These are phyloP conservation scores for Wickerhamomyces hampshirensis DNA, from an alignment of 805 yeast species.

Conservation along the genomic window DNA sequence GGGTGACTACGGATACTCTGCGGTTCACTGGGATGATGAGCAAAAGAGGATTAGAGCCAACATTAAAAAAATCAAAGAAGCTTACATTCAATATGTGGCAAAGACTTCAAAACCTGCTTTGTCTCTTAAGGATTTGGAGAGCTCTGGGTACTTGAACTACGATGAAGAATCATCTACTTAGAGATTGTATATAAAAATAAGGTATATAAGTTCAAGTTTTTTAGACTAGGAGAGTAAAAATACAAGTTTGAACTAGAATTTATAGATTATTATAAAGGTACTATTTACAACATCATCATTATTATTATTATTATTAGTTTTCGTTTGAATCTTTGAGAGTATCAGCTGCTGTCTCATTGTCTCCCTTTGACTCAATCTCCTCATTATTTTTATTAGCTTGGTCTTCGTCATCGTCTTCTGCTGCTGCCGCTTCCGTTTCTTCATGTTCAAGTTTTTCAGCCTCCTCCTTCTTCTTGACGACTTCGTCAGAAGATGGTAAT, in stretches of 20 bases:
- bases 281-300: too few species aligned
- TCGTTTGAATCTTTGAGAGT: neutral
- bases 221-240: too few species aligned
- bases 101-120: slow-evolving; percentile 34
- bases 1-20: slow-evolving; percentile 40
- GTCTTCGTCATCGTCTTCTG: too few species aligned
- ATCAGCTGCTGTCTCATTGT: neutral
- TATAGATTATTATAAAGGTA: too few species aligned
- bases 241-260: neutral
- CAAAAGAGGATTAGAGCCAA: slow-evolving; percentile 39
- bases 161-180: neutral
- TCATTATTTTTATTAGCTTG: too few species aligned
- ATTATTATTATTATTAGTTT: too few species aligned
- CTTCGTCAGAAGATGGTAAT: too few species aligned
- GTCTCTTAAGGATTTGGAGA: slow-evolving; percentile 35
- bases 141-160: slow-evolving; percentile 27
- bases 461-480: slow-evolving; percentile 15
- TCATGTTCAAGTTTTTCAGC: slow-evolving; percentile 2
- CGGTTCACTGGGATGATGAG: slow-evolving; percentile 48
- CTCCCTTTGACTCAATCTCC: neutral
- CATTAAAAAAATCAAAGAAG: slow-evolving; percentile 40
- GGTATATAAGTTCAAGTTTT: neutral
- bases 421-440: neutral
- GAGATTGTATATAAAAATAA: neutral
- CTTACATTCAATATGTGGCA: slow-evolving; percentile 35